Percentiles rank a stretch among this genome's conserved stretches.
Conservation (phyloP, 768 basidiomycete genomes). For the Lactarius vividus region DNA sequence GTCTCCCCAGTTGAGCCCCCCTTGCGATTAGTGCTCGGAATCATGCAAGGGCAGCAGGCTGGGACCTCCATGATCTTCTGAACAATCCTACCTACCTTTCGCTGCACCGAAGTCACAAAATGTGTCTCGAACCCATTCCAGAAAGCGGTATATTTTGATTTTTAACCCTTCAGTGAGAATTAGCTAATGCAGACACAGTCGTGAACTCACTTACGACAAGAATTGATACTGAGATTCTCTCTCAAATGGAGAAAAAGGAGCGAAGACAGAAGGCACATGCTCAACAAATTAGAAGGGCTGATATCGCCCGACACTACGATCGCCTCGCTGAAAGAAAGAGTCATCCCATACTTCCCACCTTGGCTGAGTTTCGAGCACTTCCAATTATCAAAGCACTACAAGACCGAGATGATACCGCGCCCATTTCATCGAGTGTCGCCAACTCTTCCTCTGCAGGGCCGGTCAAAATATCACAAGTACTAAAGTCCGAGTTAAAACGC, state of each 20-base stretch:
- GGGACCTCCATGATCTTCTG: slow-evolving; percentile 19
- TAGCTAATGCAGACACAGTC: slow-evolving; percentile 31
- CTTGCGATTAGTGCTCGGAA: background rate
- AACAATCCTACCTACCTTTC: slow-evolving; percentile 9
- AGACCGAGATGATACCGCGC: slow-evolving; percentile 28
- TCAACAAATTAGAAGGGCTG: slow-evolving; percentile 33
- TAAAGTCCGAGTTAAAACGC: slow-evolving; percentile 31
- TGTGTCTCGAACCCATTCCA: slow-evolving; percentile 13
- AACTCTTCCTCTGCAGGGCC: background rate
- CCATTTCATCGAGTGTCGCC: background rate
- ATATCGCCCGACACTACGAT: slow-evolving; percentile 45
- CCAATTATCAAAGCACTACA: slow-evolving; percentile 43
- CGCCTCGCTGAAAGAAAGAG: slow-evolving; percentile 40
- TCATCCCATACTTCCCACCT: slow-evolving; percentile 41
- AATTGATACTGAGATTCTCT: slow-evolving; percentile 35
- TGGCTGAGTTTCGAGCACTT: slow-evolving; percentile 48
- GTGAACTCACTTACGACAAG: slow-evolving; percentile 28
- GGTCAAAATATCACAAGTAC: background rate
- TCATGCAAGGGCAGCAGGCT: slow-evolving; percentile 12
- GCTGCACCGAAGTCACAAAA: slow-evolving; percentile 5
- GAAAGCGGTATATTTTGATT: slow-evolving; percentile 6
- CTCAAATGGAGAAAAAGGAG: slow-evolving; percentile 30
- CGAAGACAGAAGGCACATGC: slow-evolving; percentile 33
- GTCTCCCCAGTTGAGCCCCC: background rate
- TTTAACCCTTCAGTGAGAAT: slow-evolving; percentile 1